Base-by-base conservation (phyloP, 768 basidiomycete genomes). In the Butyriboletus loyo region DNA sequence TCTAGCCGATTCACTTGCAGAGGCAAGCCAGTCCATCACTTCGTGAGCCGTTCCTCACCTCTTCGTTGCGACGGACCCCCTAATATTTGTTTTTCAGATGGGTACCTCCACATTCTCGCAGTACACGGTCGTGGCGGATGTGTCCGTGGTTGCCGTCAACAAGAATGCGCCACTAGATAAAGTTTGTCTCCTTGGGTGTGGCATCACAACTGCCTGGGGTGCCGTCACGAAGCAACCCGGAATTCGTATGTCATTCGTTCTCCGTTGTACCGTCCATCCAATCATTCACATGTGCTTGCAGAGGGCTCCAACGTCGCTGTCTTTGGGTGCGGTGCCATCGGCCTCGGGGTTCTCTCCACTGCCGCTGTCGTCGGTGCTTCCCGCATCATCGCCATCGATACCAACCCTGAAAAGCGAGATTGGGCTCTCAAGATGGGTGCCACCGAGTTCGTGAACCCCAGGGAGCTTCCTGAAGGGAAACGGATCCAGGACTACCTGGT, bases 71-170 rank as follows among this genome's bases (percentile, higher is more conserved):
- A 50, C 2, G 13, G 17, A 21, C 30, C 4, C 3, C 11, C 15
- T 53, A 42, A 50, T 36, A 10, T 34, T 15, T 42, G n/a, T 39
- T 35, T 39, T 28, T 32, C 51, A 97, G 94, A 99, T 98, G 97
- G 97, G 97, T 38, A 92, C 89, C 25, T 98, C 96, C 30, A 96
- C 97, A 3, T 99, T 99, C 77, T 97, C 96, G n/a, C 95, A 98
- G 69, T 99, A 98, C 77, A 97, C 97, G 8, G 97, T 99, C 53
- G 93, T 99, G 3, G 90, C 93, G 41, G 94, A 99, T 59, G 94
- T 94, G 40, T 98, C 95, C 19, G 90, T 99, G 24, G 97, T 98
- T 47, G 84, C 92, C 15, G 86, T 99, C 54, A 85, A 86, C 73
- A 78, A 82, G 54, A 75, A 80, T 54, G 97, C 97, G 2, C 92